Base-by-base conservation (phyloP, 192 early-diverging fungal genomes). In the Podila horticola region DNA sequence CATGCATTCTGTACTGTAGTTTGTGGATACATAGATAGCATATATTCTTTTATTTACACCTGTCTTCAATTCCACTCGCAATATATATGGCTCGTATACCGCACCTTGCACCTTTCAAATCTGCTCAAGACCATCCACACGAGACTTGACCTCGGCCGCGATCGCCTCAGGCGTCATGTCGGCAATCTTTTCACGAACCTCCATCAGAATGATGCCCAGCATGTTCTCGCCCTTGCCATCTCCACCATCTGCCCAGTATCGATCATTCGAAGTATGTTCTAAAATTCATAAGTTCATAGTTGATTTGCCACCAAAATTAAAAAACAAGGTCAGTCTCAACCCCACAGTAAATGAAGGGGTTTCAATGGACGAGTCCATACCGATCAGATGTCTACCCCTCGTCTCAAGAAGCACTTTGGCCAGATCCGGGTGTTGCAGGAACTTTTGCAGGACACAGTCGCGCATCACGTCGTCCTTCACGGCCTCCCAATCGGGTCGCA, bases 401-500 rank as follows among this genome's bases (percentile, higher is more conserved):
- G 86, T 87, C 0, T 64, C 64, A 2, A 72, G 29, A 24, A 87
- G 45, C 58, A 83, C 67, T 19, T 77, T 28, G 20, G 74, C 62
- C 31, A 87, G 66, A 7, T 67, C 19, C 17, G 45, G 29, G 58
- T 86, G 72, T 66, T 85, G 84, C n/a, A 71, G 26, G 66, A 85
- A 87, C 69, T 87, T 87, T 63, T 67, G 58, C 24, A 70, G 26
- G 22, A 84, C 66, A 34, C 79, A 84, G 2, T 67, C 49, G 4
- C 45, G 50, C 86, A 87, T 87, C 1, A 86, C 24, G 36, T 68
- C 67, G 61, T 85, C 86, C 57, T 88, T 86, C 31, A 73, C 49
- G 4, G 67, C 62, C 62, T 88, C 86, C 85, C 86, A 88, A n/a
- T 88, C 82, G 3, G 64, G n/a, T 41, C 86, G 61, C 55, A 85